Evolutionary conservation across 2,329 filamentous ascomycete species (phyloP).

Genomic region (Aspergillus pseudonomiae): DNA sequence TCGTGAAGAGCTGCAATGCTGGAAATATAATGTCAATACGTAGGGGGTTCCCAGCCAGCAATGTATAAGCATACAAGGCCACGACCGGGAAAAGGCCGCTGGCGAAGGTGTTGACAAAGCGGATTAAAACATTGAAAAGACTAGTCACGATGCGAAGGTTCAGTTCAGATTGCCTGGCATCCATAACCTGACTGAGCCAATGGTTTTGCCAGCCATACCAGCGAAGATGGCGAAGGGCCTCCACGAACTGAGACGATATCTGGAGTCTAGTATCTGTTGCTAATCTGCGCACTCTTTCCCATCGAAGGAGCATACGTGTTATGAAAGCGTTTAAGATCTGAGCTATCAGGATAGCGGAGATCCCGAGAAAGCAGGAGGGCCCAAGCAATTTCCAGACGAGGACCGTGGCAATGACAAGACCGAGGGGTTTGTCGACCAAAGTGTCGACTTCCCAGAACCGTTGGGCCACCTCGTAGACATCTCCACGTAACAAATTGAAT

Average conservation of each 20-base stretch:
- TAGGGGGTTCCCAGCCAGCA: constrained; percentile 67
- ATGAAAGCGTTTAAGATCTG: constrained; percentile 71
- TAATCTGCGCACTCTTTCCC: constrained; percentile 70
- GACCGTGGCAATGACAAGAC: constrained; percentile 71
- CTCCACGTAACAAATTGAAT: constrained; percentile 76
- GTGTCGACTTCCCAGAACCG: constrained; percentile 83
- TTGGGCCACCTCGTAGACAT: constrained; percentile 44
- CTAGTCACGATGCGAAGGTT: constrained; percentile 65
- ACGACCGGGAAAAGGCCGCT: constrained; percentile 77
- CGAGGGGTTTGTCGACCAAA: constrained; percentile 76
- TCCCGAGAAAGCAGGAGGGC: constrained; percentile 74
- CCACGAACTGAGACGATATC: constrained; percentile 81
- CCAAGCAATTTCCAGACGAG: constrained; percentile 80
- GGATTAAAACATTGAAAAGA: constrained; percentile 65
- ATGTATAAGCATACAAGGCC: constrained; percentile 80
- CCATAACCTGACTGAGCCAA: constrained; percentile 72
- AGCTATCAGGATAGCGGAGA: constrained; percentile 69
- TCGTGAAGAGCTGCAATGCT: constrained; percentile 76
- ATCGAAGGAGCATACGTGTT: constrained; percentile 66
- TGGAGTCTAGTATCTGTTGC: constrained; percentile 80
- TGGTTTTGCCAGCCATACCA: constrained; percentile 83
- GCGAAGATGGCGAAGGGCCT: constrained; percentile 76
- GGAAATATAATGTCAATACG: constrained; percentile 85
- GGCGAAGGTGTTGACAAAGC: constrained; percentile 70
- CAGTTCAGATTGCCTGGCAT: constrained; percentile 69